Conservation (phyloP, 2,329 filamentous ascomycete genomes). For the Exophiala calicioides region DNA sequence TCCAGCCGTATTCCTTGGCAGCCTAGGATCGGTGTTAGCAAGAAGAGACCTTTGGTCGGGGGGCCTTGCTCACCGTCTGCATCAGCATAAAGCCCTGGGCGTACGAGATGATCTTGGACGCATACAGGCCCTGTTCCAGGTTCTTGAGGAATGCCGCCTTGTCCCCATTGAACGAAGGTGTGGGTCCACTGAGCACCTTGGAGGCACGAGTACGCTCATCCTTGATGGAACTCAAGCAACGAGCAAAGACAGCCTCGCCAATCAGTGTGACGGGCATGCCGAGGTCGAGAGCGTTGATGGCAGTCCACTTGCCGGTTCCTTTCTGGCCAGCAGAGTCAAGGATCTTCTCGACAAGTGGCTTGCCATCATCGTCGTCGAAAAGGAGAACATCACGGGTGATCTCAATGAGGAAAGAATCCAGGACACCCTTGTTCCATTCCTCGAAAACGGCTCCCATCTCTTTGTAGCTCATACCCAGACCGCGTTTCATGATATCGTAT, state of each 20-base stretch:
- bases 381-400: slow-evolving; percentile 99
- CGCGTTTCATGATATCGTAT: slow-evolving; percentile 99
- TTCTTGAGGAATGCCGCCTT: slow-evolving; percentile 92
- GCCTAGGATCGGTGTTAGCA: slow-evolving; percentile 57
- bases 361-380: slow-evolving; percentile 93
- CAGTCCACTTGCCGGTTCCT: slow-evolving; percentile 99
- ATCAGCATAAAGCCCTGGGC: slow-evolving; percentile 99
- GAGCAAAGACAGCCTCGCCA: slow-evolving; percentile 91
- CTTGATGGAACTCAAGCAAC: slow-evolving; percentile 94
- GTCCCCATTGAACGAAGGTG: slow-evolving; percentile 81
- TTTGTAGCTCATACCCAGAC: slow-evolving; percentile 82
- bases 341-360: slow-evolving; percentile 95
- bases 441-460: slow-evolving; percentile 94
- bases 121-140: slow-evolving; percentile 97
- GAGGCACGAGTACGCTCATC: slow-evolving; percentile 83
- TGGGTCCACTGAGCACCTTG: slow-evolving; percentile 74
- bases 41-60: slow-evolving; percentile 6
- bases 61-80: slow-evolving; percentile 71
- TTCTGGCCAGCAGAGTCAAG: slow-evolving; percentile 98
- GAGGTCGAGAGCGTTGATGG: slow-evolving; percentile 97
- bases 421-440: slow-evolving; percentile 97
- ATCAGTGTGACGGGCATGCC: slow-evolving; percentile 98
- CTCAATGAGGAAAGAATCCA: slow-evolving; percentile 99
- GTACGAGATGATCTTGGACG: slow-evolving; percentile 99
- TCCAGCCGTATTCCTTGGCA: slow-evolving; percentile 94